phyloP scores from a whole-genome alignment of 2,329 filamentous ascomycete genomes.

The Fusarium nodosum region DNA sequence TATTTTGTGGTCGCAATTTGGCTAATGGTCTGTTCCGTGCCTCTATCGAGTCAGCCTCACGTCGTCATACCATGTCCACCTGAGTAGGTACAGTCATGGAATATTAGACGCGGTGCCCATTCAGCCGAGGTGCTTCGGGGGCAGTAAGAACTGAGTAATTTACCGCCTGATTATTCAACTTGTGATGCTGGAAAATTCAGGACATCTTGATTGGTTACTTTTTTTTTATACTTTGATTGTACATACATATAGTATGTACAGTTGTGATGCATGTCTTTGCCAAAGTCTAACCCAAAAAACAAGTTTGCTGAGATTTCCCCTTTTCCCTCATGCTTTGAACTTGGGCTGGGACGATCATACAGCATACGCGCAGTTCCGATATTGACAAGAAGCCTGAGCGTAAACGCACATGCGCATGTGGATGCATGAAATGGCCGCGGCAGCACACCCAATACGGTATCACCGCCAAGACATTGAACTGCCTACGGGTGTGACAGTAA shows the following conservation, averaged over 20 bases:
- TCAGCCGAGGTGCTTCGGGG: background rate
- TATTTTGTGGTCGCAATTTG: conserved; percentile 22
- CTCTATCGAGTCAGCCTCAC: conserved; percentile 40
- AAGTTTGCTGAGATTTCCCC: background rate
- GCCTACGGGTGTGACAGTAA: background rate
- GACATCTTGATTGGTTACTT: background rate
- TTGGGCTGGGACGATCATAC: background rate
- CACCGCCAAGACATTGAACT: conserved; percentile 29
- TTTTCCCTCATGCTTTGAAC: background rate
- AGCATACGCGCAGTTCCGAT: background rate
- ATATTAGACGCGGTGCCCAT: background rate
- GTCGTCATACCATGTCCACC: conserved; percentile 23
- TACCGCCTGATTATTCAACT: background rate
- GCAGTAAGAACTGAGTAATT: background rate
- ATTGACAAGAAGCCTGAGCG: background rate
- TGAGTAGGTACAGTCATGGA: background rate
- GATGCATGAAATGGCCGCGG: conserved; percentile 20
- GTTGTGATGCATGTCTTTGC: background rate
- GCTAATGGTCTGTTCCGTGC: conserved; percentile 8
- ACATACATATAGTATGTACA: background rate
- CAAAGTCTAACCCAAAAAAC: background rate
- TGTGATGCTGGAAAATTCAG: background rate
- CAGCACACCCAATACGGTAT: conserved; percentile 25
- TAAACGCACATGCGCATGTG: background rate
- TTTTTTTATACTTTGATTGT: conserved; percentile 3